A percentile compares a stretch with the other conserved stretches of the same genome.
Evolutionary conservation across 208 protist species (phyloP).

Genomic region (Acanthamoeba healyi): DNA sequence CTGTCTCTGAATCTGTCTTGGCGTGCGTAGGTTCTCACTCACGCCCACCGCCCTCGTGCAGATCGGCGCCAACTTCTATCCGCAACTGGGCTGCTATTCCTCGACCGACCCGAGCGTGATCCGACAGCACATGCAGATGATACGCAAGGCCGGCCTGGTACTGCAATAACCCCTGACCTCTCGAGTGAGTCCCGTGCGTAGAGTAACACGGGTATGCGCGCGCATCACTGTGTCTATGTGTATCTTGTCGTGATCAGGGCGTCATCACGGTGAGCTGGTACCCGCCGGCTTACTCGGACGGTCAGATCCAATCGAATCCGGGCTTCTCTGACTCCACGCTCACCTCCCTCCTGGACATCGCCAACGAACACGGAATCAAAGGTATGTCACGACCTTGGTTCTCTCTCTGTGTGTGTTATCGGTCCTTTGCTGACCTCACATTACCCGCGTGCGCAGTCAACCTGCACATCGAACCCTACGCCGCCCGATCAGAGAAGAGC

Average conservation of each 20-base stretch:
- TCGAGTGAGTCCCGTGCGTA: too few relatives aligned
- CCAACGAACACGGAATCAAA: constrained; percentile 47
- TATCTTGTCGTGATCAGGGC: neutral
- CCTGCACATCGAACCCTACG: constrained; percentile 50
- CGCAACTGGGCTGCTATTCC: constrained; percentile 74
- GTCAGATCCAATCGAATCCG: constrained; percentile 8
- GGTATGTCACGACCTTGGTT: too few relatives aligned
- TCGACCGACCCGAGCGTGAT: constrained; percentile 40
- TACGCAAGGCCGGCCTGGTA: constrained; percentile 52
- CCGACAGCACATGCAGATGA: constrained; percentile 64
- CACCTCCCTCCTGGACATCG: constrained; percentile 1
- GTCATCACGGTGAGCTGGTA: constrained; percentile 75
- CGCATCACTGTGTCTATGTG: too few relatives aligned
- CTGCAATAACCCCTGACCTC: too few relatives aligned
- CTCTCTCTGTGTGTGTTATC: neutral
- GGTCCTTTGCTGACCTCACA: too few relatives aligned
- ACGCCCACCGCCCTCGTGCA: neutral
- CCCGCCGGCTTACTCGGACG: constrained; percentile 42
- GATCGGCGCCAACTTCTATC: constrained; percentile 81
- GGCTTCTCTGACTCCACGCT: constrained; percentile 33
- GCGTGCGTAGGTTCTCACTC: neutral
- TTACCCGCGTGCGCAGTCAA: neutral
- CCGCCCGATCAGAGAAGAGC: neutral
- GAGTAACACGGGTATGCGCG: too few relatives aligned
- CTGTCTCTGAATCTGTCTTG: neutral